Conservation (phyloP, 108 stramenopile genomes). For the Tribonema minus region DNA sequence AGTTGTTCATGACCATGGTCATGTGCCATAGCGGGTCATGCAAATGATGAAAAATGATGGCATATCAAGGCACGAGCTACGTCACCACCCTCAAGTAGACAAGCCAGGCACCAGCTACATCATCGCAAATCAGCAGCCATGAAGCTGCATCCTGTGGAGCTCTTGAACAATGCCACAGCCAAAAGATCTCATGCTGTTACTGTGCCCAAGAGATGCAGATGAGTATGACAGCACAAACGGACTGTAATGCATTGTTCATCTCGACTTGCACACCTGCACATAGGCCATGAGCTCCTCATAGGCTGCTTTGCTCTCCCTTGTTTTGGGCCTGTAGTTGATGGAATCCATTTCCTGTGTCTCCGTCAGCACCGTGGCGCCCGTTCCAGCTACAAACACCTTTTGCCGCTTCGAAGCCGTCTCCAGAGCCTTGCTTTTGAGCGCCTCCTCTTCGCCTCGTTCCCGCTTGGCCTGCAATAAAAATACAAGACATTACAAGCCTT, state of each 20-base stretch:
- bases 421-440: not conserved
- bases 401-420: not conserved
- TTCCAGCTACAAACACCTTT: constrained; percentile 40
- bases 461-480: not conserved
- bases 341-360: constrained; percentile 49
- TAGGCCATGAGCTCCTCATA: constrained; percentile 15
- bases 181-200: too few species aligned
- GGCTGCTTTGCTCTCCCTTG: constrained; percentile 38
- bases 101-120: not conserved
- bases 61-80: not conserved
- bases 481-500: not conserved
- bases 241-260: not conserved
- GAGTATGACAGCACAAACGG: not conserved
- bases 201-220: not conserved
- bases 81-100: not conserved
- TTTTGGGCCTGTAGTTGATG: constrained; percentile 52
- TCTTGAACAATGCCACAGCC: too few species aligned
- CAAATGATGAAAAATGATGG: not conserved
- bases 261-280: not conserved
- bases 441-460: not conserved
- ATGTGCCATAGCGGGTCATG: too few species aligned
- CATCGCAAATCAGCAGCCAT: not conserved
- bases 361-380: constrained; percentile 45
- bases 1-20: too few species aligned
- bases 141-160: too few species aligned